These are phyloP conservation scores for Trichoderma cornu-damae DNA, from an alignment of 2,329 filamentous ascomycete genomes.

Conservation along the genomic window DNA sequence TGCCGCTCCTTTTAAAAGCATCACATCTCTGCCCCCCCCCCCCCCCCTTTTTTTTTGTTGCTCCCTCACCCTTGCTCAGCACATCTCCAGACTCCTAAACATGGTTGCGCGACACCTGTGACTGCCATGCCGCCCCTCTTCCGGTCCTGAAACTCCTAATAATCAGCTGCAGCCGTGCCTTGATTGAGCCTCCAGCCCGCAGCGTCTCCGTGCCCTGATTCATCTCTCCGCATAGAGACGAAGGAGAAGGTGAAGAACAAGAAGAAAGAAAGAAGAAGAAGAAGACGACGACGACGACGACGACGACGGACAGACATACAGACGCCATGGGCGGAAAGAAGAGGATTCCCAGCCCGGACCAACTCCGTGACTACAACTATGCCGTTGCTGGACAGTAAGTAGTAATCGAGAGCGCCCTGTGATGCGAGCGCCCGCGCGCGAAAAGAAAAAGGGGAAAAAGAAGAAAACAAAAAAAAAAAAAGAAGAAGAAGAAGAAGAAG, in stretches of 20 bases:
- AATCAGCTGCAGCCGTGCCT: constrained; percentile 11
- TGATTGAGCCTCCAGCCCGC: not conserved
- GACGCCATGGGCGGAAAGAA: constrained; percentile 14
- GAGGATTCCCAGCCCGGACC: constrained; percentile 50
- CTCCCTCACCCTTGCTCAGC: not conserved
- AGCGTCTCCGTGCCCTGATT: too few species aligned
- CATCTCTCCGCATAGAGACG: too few species aligned
- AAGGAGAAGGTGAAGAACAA: not conserved
- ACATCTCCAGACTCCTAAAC: not conserved
- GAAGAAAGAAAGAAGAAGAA: not conserved
- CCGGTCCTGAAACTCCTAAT: constrained; percentile 9
- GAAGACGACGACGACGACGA: not conserved
- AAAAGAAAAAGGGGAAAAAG: not conserved
- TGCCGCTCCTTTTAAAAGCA: not conserved
- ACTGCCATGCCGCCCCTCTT: constrained; percentile 3
- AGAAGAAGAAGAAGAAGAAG: not conserved
- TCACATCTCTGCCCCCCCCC: not conserved
- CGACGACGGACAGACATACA: not conserved
- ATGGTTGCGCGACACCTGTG: constrained; percentile 11
- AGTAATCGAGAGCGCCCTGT: not conserved
- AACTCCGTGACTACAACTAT: constrained; percentile 64
- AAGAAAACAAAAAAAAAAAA: not conserved
- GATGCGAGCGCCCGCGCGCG: constrained; percentile 1
- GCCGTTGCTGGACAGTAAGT: constrained; percentile 83
- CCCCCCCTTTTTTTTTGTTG: not conserved